phyloP scores from a whole-genome alignment of 805 yeast species.

The Starmerella floris region DNA sequence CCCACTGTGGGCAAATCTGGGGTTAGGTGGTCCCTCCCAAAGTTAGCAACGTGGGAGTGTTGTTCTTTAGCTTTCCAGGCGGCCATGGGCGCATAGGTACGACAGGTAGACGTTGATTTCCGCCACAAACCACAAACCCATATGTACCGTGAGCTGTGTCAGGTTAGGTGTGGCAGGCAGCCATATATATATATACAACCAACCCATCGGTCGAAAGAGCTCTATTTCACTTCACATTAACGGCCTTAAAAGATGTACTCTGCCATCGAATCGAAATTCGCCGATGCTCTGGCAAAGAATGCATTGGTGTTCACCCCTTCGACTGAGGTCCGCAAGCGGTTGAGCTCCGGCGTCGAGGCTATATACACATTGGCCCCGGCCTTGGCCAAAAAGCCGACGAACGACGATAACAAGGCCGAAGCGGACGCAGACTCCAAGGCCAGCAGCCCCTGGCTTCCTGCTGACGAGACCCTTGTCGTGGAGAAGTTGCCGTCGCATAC shows the following conservation, averaged over 20 bases:
- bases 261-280: slow-evolving; percentile 27
- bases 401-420: slow-evolving; percentile 5
- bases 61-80: too few relatives aligned
- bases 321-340: slow-evolving; percentile 25
- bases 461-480: slow-evolving; percentile 64
- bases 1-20: too few relatives aligned
- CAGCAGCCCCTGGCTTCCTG: slow-evolving; percentile 58
- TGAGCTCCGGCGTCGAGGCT: slow-evolving; percentile 26
- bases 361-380: slow-evolving; percentile 29
- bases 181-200: too few relatives aligned
- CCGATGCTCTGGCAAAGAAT: slow-evolving; percentile 36
- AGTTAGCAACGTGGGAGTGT: too few relatives aligned
- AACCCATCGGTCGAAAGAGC: too few relatives aligned
- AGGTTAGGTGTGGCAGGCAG: too few relatives aligned
- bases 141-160: too few relatives aligned
- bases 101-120: too few relatives aligned
- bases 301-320: slow-evolving; percentile 42
- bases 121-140: too few relatives aligned
- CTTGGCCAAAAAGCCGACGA: slow-evolving; percentile 27
- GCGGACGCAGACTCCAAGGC: slow-evolving; percentile 1
- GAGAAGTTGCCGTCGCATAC: slow-evolving; percentile 40
- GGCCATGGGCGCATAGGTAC: too few relatives aligned
- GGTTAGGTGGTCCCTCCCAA: too few relatives aligned
- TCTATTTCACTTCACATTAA: too few relatives aligned
- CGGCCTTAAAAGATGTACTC: slow-evolving; percentile 17